phyloP scores from a whole-genome alignment of 169 alveolate species.

The Plasmodium blacklocki region DNA sequence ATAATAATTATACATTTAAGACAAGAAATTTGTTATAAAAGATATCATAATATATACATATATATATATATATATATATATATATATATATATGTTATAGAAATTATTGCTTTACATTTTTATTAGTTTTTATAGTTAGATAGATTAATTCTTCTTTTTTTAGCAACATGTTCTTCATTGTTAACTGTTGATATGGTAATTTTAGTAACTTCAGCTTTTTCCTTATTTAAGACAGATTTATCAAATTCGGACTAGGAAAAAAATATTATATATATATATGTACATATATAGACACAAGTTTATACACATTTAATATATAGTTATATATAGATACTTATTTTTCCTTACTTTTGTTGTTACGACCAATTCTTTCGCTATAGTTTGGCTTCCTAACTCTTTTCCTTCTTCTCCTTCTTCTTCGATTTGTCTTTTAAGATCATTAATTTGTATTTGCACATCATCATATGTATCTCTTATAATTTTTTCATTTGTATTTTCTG shows the following conservation, averaged over 20 bases:
- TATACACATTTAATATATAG: too few species aligned
- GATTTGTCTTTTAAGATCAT: constrained; percentile 69
- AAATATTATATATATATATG: not conserved
- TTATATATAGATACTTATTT: not conserved
- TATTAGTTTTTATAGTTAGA: constrained; percentile 53
- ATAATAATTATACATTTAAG: too few species aligned
- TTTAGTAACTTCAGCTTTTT: constrained; percentile 39
- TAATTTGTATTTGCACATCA: constrained; percentile 73
- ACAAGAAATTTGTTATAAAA: too few species aligned
- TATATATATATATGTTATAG: too few species aligned
- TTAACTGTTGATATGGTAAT: constrained; percentile 26
- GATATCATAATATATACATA: too few species aligned
- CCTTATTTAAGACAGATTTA: constrained; percentile 48
- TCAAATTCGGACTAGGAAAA: constrained; percentile 57
- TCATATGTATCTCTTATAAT: constrained; percentile 70
- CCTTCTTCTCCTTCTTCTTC: constrained; percentile 75
- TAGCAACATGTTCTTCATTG: constrained; percentile 34
- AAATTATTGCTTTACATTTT: not conserved
- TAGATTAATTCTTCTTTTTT: constrained; percentile 62
- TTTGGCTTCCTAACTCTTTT: constrained; percentile 50
- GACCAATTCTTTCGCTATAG: constrained; percentile 52
- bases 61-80: too few species aligned
- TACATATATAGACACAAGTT: too few species aligned
- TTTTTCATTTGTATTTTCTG: constrained; percentile 62
- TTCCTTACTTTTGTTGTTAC: constrained; percentile 47